Base-by-base conservation (phyloP, 2,329 filamentous ascomycete genomes). In the Sodiomyces alkalinus region DNA sequence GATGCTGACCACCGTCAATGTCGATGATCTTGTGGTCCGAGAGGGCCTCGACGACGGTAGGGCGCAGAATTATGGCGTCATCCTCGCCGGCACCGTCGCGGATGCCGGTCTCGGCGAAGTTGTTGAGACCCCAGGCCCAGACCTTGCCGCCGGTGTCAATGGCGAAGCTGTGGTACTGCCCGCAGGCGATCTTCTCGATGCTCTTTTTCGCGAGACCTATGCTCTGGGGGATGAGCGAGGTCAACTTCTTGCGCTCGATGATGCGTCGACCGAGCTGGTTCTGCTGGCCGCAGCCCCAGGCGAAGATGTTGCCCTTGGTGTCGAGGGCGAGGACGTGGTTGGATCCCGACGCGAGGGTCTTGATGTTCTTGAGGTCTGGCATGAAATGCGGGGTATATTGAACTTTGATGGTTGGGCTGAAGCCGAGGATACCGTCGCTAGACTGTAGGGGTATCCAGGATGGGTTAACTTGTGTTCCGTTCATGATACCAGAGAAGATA, bases 41-140 rank as follows among this genome's bases (percentile, higher is more conserved):
- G 7, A 94, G 64, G 6, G 64, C 64, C 7, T 68, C 55, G 16
- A 93, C 68, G 28, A 77, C 56, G 22, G 68, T 70, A 3, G 83
- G 80, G 39, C 70, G 68, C n/a, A 79, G 64, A 28, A 92, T 67
- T 35, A 77, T 71, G 19, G 76, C 76, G 39, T 78, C 73, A 29
- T 78, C 71, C 33, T 76, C 68, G 18, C 74, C 76, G 10, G 68
- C 73, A 30, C 64, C 61, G 23, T 70, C 63, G 11, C 61, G 58
- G 33, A 48, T 41, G 33, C 78, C 82, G 11, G 80, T 80, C 56
- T 92, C 77, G 37, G 77, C 80, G 51, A 80, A 92, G 53, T 80
- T 85, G 63, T 92, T 92, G 17, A 87, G 60, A 15, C 85, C 83
- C 82, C 83, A 92, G 0, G 74, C 69, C 53, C 74, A 90, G 18